A percentile compares a stretch with the other conserved stretches of the same genome.
Conservation (phyloP, 768 basidiomycete species). For the Leccinum arenicola region DNA sequence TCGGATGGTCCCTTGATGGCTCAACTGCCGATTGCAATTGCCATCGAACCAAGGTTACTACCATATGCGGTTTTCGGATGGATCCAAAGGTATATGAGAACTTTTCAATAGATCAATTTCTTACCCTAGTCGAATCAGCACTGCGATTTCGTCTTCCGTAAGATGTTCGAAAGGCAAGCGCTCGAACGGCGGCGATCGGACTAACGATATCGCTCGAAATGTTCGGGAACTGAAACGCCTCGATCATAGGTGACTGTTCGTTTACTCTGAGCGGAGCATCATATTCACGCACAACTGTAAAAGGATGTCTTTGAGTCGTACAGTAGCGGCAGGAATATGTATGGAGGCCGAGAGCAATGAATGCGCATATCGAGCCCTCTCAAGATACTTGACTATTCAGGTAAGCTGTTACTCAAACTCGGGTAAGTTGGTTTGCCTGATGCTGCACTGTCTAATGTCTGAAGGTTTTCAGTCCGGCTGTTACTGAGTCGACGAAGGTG, state of each 20-base stretch:
- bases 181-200: slow-evolving; percentile 47
- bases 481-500: slow-evolving; percentile 69
- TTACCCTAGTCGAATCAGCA: slow-evolving; percentile 44
- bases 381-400: slow-evolving; percentile 61
- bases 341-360: slow-evolving; percentile 81
- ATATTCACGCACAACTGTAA: slow-evolving; percentile 4
- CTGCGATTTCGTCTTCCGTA: slow-evolving; percentile 80
- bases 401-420: slow-evolving; percentile 66
- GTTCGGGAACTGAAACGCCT: slow-evolving; percentile 70
- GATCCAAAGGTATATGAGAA: slow-evolving; percentile 58
- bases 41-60: slow-evolving; percentile 72
- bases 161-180: slow-evolving; percentile 68
- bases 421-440: slow-evolving; percentile 40
- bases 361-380: slow-evolving; percentile 60
- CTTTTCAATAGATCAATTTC: slow-evolving; percentile 2
- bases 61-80: slow-evolving; percentile 81
- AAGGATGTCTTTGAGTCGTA: slow-evolving; percentile 81
- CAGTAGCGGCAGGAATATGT: slow-evolving; percentile 79
- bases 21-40: slow-evolving; percentile 72
- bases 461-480: slow-evolving; percentile 36
- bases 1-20: slow-evolving; percentile 64
- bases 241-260: slow-evolving; percentile 54
- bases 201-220: slow-evolving; percentile 42
- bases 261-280: background rate
- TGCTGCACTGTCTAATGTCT: background rate